phyloP scores from a whole-genome alignment of 73 alveolate genomes.

The Blepharisma stoltei region DNA sequence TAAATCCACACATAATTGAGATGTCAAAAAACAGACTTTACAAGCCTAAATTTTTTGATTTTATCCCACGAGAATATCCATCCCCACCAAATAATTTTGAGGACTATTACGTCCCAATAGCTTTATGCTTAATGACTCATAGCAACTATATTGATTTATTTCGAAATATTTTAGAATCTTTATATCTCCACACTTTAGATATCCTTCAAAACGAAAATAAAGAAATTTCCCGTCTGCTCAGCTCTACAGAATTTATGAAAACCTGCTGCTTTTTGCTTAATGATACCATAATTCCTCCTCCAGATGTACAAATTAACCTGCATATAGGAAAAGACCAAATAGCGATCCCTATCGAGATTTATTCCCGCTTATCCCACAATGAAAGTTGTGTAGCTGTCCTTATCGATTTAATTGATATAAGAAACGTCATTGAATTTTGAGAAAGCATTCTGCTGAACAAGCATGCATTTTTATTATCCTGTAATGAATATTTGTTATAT shows the following conservation, averaged over 20 bases:
- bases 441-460: not conserved
- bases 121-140: slow-evolving; percentile 20
- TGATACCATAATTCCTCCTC: slow-evolving; percentile 17
- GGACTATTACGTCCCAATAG: not conserved
- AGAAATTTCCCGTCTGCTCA: not conserved
- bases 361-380: not conserved
- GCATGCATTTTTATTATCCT: not conserved
- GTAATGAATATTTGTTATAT: slow-evolving; percentile 20
- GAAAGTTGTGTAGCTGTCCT: slow-evolving; percentile 21
- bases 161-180: slow-evolving; percentile 1
- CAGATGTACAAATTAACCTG: not conserved
- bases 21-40: not conserved
- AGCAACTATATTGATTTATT: slow-evolving; percentile 11
- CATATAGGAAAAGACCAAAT: not conserved
- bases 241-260: slow-evolving; percentile 13
- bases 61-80: not conserved
- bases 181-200: not conserved
- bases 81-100: not conserved
- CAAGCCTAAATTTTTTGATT: not conserved
- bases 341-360: not conserved
- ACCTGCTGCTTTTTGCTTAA: slow-evolving; percentile 3
- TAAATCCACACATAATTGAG: not conserved
- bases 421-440: slow-evolving; percentile 6
- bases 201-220: not conserved
- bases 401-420: slow-evolving; percentile 20